Evolutionary conservation across 306 rosid genomes (phyloP).

Genomic region (Notholithocarpus densiflorus): DNA sequence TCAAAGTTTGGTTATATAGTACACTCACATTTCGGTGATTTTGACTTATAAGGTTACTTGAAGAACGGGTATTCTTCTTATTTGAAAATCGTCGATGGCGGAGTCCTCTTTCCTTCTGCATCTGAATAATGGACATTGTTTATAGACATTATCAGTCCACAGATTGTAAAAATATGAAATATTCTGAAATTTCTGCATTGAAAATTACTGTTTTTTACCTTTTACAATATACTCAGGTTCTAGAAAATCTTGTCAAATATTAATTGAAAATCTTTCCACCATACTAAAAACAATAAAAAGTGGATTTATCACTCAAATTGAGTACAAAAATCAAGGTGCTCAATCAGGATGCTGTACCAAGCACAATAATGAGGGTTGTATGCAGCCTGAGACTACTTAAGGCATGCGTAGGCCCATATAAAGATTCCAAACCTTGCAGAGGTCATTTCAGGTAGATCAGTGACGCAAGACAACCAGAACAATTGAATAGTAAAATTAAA

Average conservation of each 20-base stretch:
- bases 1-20: background rate
- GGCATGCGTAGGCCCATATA: background rate
- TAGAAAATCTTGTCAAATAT: background rate
- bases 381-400: background rate
- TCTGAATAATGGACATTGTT: background rate
- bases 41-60: background rate
- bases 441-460: background rate
- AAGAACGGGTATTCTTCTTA: background rate
- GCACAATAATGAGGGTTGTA: background rate
- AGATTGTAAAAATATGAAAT: background rate
- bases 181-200: background rate
- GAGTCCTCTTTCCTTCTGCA: background rate
- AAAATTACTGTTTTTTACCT: background rate
- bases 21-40: conserved; percentile 5
- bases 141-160: background rate
- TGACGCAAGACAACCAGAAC: no score
- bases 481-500: no score
- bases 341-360: background rate
- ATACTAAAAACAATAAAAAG: background rate
- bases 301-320: background rate
- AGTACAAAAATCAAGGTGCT: background rate
- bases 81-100: background rate
- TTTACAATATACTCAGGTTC: background rate
- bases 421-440: background rate
- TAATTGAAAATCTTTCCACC: background rate